Percentiles rank a stretch among this genome's conserved stretches.
Evolutionary conservation across 371 early-diverging fungal genomes (phyloP).

Genomic region (Mortierella sp.): DNA sequence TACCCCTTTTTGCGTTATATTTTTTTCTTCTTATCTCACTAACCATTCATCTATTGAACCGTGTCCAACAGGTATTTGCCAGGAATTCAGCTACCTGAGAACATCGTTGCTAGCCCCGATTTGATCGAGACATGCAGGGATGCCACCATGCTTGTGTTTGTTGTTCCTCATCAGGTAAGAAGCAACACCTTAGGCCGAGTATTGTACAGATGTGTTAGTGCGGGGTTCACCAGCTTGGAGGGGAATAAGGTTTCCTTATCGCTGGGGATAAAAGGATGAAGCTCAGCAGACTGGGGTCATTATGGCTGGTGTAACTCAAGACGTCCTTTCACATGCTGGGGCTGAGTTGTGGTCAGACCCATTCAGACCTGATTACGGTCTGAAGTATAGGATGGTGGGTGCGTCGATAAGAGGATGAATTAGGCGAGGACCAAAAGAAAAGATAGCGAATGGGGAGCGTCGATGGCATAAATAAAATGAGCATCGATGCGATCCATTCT

Average conservation of each 20-base stretch:
- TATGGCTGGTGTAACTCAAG: too few species aligned
- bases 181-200: too few species aligned
- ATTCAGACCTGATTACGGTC: not conserved
- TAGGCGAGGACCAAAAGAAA: too few species aligned
- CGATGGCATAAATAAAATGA: not conserved
- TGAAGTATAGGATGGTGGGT: conserved; percentile 38
- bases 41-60: not conserved
- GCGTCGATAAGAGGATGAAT: conserved; percentile 22
- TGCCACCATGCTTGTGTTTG: conserved; percentile 94
- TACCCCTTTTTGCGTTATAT: too few species aligned
- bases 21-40: conserved; percentile 12
- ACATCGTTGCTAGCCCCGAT: conserved; percentile 90
- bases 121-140: conserved; percentile 79
- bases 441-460: not conserved
- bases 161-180: conserved; percentile 92
- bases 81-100: conserved; percentile 87
- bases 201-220: too few species aligned
- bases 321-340: not conserved
- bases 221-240: too few species aligned
- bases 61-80: conserved; percentile 90
- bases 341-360: conserved; percentile 1
- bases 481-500: not conserved
- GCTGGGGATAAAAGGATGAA: too few species aligned
- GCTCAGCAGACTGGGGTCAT: too few species aligned
- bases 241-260: not conserved